These are phyloP conservation scores for Cercospora sojina DNA, from an alignment of 2,329 filamentous ascomycete species.

Conservation along the genomic window DNA sequence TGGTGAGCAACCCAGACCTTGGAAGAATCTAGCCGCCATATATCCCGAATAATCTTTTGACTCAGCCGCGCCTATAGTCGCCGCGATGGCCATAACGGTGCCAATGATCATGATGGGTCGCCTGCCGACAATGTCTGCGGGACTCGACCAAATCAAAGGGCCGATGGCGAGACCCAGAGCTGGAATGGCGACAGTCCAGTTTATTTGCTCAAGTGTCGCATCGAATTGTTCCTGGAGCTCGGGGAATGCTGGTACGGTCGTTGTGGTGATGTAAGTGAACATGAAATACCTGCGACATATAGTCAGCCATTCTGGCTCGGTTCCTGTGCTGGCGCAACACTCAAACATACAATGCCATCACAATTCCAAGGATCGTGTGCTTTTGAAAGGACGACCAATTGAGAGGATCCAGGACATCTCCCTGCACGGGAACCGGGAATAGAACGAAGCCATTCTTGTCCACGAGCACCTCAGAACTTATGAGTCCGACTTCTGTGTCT, in stretches of 20 bases:
- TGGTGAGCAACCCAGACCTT: constrained; percentile 23
- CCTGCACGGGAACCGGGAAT: constrained; percentile 19
- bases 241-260: constrained; percentile 23
- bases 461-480: constrained; percentile 16
- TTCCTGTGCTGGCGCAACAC: not conserved
- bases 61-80: constrained; percentile 23
- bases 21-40: constrained; percentile 25
- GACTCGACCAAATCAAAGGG: constrained; percentile 22
- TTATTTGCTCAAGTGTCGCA: constrained; percentile 23
- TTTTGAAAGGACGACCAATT: constrained; percentile 24
- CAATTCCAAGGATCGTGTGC: constrained; percentile 19
- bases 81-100: constrained; percentile 20
- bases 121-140: constrained; percentile 24
- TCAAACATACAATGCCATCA: constrained; percentile 20
- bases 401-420: constrained; percentile 21
- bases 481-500: constrained; percentile 15
- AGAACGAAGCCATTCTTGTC: constrained; percentile 24
- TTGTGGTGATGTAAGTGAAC: constrained; percentile 27
- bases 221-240: constrained; percentile 20
- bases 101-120: constrained; percentile 24
- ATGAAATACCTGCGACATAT: constrained; percentile 20
- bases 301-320: not conserved
- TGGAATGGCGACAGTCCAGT: constrained; percentile 26
- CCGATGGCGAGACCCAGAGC: constrained; percentile 20
- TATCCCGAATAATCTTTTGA: constrained; percentile 17